Conservation (phyloP, 495 filamentous ascomycete genomes). For the Friedmanniomyces endolithicus region DNA sequence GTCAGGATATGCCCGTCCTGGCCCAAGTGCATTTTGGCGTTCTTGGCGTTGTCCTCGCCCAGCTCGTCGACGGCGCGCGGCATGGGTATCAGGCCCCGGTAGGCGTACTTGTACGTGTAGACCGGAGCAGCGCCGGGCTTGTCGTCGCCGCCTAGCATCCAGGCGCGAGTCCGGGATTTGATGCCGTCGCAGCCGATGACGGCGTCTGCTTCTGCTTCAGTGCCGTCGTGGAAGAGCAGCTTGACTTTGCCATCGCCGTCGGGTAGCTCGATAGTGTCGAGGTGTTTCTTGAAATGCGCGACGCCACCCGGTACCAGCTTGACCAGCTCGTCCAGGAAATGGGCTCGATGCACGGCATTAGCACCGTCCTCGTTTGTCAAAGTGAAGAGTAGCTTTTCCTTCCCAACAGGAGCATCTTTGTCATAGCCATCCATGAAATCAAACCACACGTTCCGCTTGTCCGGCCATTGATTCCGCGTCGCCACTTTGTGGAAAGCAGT, state of each 20-base stretch:
- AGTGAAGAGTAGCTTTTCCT: background rate
- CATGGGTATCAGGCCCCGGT: conserved; percentile 42
- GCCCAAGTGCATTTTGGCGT: conserved; percentile 34
- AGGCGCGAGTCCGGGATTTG: conserved; percentile 10
- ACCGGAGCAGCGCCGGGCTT: conserved; percentile 27
- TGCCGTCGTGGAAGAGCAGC: conserved; percentile 28
- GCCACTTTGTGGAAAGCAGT: conserved; percentile 31
- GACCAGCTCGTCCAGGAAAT: conserved; percentile 38
- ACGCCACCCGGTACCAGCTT: conserved; percentile 35
- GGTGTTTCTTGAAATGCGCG: conserved; percentile 25
- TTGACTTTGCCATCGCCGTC: conserved; percentile 16
- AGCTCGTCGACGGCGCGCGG: conserved; percentile 36
- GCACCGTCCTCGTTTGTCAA: background rate
- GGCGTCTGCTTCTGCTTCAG: conserved; percentile 18
- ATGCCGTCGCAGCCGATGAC: conserved; percentile 25
- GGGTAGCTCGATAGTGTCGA: conserved; percentile 22
- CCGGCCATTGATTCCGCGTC: conserved; percentile 20
- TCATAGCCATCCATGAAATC: conserved; percentile 20
- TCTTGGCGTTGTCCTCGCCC: conserved; percentile 37
- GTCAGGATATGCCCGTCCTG: conserved; percentile 37
- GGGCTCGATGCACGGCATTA: conserved; percentile 32
- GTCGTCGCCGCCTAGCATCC: conserved; percentile 13
- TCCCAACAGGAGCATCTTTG: conserved; percentile 1
- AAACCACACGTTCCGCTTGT: conserved; percentile 22
- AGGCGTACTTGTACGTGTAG: conserved; percentile 40